These are phyloP conservation scores for Casaregolazyma suthepensis DNA, from an alignment of 1,139 yeast genomes.

Conservation along the genomic window DNA sequence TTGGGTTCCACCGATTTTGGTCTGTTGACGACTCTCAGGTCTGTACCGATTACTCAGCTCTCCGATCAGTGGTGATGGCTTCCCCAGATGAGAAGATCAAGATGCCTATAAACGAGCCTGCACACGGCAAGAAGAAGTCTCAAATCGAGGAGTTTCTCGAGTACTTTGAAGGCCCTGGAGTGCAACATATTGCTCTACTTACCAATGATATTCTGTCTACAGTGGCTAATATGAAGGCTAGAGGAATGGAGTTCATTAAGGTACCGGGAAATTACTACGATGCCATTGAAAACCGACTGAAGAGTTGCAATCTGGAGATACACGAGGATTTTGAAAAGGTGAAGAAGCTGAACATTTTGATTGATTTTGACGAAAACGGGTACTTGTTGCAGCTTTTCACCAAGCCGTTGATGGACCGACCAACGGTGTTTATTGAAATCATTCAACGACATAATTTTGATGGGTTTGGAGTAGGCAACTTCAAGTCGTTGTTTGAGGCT, in stretches of 20 bases:
- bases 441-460: constrained; percentile 74
- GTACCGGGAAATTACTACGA: constrained; percentile 54
- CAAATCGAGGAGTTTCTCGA: constrained; percentile 80
- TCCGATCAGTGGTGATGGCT: constrained; percentile 72
- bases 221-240: constrained; percentile 44
- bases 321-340: constrained; percentile 46
- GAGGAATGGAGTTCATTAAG: constrained; percentile 67
- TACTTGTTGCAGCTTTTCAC: constrained; percentile 75
- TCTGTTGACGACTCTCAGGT: constrained; percentile 74
- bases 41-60: constrained; percentile 61
- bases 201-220: constrained; percentile 56
- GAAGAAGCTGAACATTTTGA: constrained; percentile 48
- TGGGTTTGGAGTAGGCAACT: constrained; percentile 87
- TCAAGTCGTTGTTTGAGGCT: constrained; percentile 71
- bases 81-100: constrained; percentile 59
- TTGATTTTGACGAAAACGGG: constrained; percentile 69
- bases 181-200: constrained; percentile 71
- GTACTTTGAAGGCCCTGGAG: constrained; percentile 71
- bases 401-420: constrained; percentile 68
- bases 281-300: constrained; percentile 41
- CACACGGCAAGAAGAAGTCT: constrained; percentile 54
- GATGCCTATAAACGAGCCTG: constrained; percentile 85
- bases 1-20: constrained; percentile 78
- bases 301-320: constrained; percentile 37
- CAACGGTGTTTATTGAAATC: constrained; percentile 73